These are phyloP conservation scores for Pseudogymnoascus sp. DNA, from an alignment of 2,329 filamentous ascomycete genomes.

Conservation along the genomic window DNA sequence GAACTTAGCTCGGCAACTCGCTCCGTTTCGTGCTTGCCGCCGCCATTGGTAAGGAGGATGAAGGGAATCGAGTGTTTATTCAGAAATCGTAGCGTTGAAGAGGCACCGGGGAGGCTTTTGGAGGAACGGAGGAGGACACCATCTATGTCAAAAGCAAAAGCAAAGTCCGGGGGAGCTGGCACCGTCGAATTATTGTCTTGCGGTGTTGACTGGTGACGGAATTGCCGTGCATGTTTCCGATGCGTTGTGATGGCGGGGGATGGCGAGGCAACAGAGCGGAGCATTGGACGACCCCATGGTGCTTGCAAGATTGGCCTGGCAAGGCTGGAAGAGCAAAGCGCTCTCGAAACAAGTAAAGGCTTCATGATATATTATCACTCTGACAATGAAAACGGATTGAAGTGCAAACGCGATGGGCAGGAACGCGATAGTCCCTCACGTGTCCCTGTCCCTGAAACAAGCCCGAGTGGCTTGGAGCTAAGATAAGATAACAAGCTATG, in stretches of 20 bases:
- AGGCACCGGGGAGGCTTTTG: slow-evolving; percentile 69
- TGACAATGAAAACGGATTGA: background rate
- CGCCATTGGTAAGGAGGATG: slow-evolving; percentile 92
- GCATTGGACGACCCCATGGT: background rate
- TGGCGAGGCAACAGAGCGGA: background rate
- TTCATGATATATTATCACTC: background rate
- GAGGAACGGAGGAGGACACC: slow-evolving; percentile 86
- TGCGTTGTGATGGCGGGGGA: background rate
- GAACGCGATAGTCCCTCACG: background rate
- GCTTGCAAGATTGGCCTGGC: background rate
- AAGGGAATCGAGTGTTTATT: slow-evolving; percentile 74
- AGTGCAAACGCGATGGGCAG: background rate
- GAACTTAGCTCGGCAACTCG: slow-evolving; percentile 62
- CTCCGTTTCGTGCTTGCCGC: slow-evolving; percentile 72
- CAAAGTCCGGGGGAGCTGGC: slow-evolving; percentile 9
- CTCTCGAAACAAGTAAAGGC: background rate
- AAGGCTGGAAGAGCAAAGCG: background rate
- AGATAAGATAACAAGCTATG: slow-evolving; percentile 1
- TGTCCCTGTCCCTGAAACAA: background rate
- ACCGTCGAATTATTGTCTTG: background rate
- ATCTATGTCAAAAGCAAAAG: slow-evolving; percentile 50
- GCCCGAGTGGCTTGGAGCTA: background rate
- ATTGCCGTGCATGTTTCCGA: background rate
- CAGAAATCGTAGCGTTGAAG: slow-evolving; percentile 64
- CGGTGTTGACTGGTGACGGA: background rate